A percentile compares a stretch with the other conserved stretches of the same genome.
phyloP scores from a whole-genome alignment of 2,329 filamentous ascomycete genomes.

The Epichloe amarillans region DNA sequence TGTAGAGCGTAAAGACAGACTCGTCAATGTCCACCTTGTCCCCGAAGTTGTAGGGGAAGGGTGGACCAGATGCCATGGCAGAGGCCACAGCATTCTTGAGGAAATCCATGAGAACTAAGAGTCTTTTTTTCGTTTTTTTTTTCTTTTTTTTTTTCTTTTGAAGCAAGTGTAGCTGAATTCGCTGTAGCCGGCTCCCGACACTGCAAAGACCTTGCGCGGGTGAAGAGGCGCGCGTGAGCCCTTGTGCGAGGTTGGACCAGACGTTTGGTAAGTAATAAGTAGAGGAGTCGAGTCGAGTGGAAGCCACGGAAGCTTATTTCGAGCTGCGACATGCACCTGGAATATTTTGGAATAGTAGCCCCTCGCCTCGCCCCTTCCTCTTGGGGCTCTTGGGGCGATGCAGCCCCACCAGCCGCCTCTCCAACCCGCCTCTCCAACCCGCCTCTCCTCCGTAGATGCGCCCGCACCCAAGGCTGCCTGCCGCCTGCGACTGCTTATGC shows the following conservation, averaged over 20 bases:
- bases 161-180: background rate
- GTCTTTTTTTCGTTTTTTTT: background rate
- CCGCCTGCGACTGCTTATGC: background rate
- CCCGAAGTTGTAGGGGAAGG: slow-evolving; percentile 85
- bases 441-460: too few relatives aligned
- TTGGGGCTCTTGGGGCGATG: background rate
- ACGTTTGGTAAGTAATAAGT: too few relatives aligned
- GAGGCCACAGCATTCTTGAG: slow-evolving; percentile 95
- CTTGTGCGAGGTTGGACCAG: too few relatives aligned
- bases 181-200: background rate
- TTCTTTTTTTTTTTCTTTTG: too few relatives aligned
- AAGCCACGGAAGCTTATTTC: too few relatives aligned
- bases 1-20: slow-evolving; percentile 93
- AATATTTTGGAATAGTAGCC: background rate
- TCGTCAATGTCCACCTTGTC: slow-evolving; percentile 85
- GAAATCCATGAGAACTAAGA: slow-evolving; percentile 62
- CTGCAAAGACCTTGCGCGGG: background rate
- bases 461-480: too few relatives aligned
- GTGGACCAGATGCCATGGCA: slow-evolving; percentile 86
- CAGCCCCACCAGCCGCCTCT: background rate
- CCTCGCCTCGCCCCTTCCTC: background rate
- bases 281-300: too few relatives aligned
- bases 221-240: background rate
- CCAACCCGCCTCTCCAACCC: background rate
- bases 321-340: too few relatives aligned